Percentiles rank a stretch among this genome's conserved stretches.
Evolutionary conservation across 148 eudicot genomes (phyloP).

Genomic region (Vaccinium vitisidaea): DNA sequence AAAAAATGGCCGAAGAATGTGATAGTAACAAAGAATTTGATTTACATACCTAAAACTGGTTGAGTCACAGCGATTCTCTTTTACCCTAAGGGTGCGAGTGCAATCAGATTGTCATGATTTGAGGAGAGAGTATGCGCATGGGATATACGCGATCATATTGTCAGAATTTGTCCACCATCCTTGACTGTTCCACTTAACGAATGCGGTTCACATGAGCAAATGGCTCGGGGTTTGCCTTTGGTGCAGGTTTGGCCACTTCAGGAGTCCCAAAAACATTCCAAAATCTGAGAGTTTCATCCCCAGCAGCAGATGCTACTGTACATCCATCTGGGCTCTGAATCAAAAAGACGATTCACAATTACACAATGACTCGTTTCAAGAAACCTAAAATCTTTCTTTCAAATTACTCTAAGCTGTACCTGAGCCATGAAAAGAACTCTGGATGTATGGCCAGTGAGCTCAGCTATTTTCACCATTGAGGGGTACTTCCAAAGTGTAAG

Average conservation of each 20-base stretch:
- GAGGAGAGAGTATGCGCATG: too few relatives aligned
- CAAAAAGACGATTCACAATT: neutral
- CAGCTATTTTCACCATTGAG: conserved; percentile 85
- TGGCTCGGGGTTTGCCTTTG: conserved; percentile 58
- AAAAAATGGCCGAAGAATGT: too few relatives aligned
- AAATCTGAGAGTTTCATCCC: conserved; percentile 74
- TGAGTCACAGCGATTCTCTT: too few relatives aligned
- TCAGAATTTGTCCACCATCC: neutral
- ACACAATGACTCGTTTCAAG: too few relatives aligned
- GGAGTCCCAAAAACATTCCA: conserved; percentile 92
- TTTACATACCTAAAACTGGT: neutral
- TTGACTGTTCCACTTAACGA: conserved; percentile 29
- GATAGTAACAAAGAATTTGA: too few relatives aligned
- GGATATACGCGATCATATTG: too few relatives aligned
- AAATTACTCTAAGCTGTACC: conserved; percentile 26
- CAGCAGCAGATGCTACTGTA: conserved; percentile 71
- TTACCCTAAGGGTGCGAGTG: too few relatives aligned
- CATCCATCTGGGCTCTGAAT: conserved; percentile 40
- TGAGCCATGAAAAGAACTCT: conserved; percentile 90
- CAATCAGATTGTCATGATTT: too few relatives aligned
- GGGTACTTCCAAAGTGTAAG: conserved; percentile 93
- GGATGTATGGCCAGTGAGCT: conserved; percentile 90
- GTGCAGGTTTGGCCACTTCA: conserved; percentile 80
- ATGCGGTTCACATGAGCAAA: conserved; percentile 72
- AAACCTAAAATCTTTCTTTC: neutral